Evolutionary conservation across 2,329 filamentous ascomycete genomes (phyloP).

Genomic region (Aphanocladium album): DNA sequence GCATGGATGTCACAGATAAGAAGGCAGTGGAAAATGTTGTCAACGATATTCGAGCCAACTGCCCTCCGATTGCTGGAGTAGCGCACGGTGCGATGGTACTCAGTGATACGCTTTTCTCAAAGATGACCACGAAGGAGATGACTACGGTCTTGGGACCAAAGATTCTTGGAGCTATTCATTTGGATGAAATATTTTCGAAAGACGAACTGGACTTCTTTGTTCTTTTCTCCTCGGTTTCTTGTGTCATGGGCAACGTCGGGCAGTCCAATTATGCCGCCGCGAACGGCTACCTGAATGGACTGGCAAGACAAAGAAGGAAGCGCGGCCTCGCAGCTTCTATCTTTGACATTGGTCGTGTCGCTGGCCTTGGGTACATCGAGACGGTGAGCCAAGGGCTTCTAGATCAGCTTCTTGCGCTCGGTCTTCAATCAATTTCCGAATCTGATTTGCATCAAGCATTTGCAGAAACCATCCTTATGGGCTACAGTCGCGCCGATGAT

Average conservation of each 20-base stretch:
- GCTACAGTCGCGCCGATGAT: slow-evolving; percentile 5
- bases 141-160: slow-evolving; percentile 9
- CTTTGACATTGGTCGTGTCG: slow-evolving; percentile 19
- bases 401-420: neutral
- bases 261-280: slow-evolving; percentile 17
- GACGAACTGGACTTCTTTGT: slow-evolving; percentile 14
- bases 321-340: slow-evolving; percentile 34
- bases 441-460: slow-evolving; percentile 16
- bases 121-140: slow-evolving; percentile 15
- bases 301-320: slow-evolving; percentile 32
- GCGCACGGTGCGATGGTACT: slow-evolving; percentile 34
- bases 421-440: slow-evolving; percentile 8
- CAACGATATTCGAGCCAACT: slow-evolving; percentile 19
- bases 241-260: slow-evolving; percentile 3
- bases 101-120: slow-evolving; percentile 21
- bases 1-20: slow-evolving; percentile 18
- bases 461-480: slow-evolving; percentile 16
- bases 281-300: slow-evolving; percentile 26
- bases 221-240: slow-evolving; percentile 11
- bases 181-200: slow-evolving; percentile 7
- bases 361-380: slow-evolving; percentile 33
- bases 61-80: slow-evolving; percentile 33
- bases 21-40: slow-evolving; percentile 8
- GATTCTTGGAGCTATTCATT: slow-evolving; percentile 9
- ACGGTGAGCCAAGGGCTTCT: slow-evolving; percentile 13